Evolutionary conservation across 2,329 filamentous ascomycete genomes (phyloP), one percentile per base, ranked within the genome.

Genomic region (Colletotrichum caudatum): DNA sequence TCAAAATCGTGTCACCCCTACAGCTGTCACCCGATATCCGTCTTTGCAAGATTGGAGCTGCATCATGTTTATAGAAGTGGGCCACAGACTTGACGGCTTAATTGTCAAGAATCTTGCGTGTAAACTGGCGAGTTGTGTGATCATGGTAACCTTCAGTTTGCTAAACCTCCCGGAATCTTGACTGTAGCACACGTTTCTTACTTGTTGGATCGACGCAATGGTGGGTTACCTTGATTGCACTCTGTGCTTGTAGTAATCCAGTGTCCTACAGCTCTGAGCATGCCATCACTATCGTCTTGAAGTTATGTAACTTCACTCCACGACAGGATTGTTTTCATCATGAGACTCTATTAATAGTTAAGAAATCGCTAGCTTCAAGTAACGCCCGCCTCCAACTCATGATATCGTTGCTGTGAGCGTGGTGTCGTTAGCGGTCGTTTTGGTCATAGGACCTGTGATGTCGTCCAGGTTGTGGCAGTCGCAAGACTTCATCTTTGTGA

Each of bases 371-470:
- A 5, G 18, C 8, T 35, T 12, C 29, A 16, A 12, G 2, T 1
- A 20, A 20, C 29, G 6, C 8, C 2, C 9, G n/a, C 9, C 18
- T 33, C 7, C 4, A 0, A 11, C 6, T 57, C 35, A 26, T 5
- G 8, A 6, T 64, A 81, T 29, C n/a, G 33, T 51, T 1, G 18
- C 51, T 6, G 5, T 16, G 16, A 41, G 0, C 16, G 74, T 44
- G 16, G 18, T 56, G 5, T 64, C 16, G 23, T 64, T 46, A 3
- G 18, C 39, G 8, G 23, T 29, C 3, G 48, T 7, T 18, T 54
- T 46, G 3, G 3, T 4, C 16, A 14, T 23, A 7, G 5, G 9
- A 4, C 1, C 23, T 4, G 69, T 20, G 1, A 64, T 46, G 3
- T 71, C 69, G 6, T 69, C 59, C 12, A 68, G 37, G 0, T 50